Evolutionary conservation across 2,329 filamentous ascomycete genomes (phyloP), one percentile per base, ranked within the genome.

Genomic region (Ascochyta viciae-villosae): DNA sequence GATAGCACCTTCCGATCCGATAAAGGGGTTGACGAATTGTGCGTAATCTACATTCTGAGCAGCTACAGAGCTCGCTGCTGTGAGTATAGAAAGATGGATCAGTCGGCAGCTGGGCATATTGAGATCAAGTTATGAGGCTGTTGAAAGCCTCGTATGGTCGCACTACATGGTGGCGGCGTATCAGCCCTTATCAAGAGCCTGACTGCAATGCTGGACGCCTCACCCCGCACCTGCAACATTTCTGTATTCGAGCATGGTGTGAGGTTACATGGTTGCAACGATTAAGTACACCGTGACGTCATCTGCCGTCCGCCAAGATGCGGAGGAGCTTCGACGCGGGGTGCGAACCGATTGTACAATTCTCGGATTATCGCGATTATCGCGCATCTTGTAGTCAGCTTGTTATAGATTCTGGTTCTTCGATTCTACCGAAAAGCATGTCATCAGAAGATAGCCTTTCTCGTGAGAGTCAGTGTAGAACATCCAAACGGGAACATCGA

Each of bases 1-100:
- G 31, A 75, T 77, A 0, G 77, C 76, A 7, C 80, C 79, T 60
- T 81, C 79, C 0, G 78, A 78, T 6, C 80, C 80, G 19, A 82
- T 81, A 40, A 82, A 76, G 1, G 77, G 73, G 53, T 82, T 80
- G 8, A 81, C 80, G 29, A 67, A 75, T 46, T 72, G 67, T 24
- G 71, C 47, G 42, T 70, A 74, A 27, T 75, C 72, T 12, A 66
- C 57, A 38, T 60, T 52, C n/a, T 71, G 63, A 16, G 65, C 60
- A 13, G 22, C 4, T 7, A 44, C 54, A 33, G 34, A 33, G 4
- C 26, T 37, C 13, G 40, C 9, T 4, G 42, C 46, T n/a, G 34
- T 38, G 12, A 62, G 22, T 31, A 56, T 26, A 7, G 37, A 23
- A 19, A 31, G 3, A 4, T 6, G 6, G 3, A n/a, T 49, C 13